Conservation (phyloP, 1,284 basidiomycete genomes). For the Trametes polyzona region DNA sequence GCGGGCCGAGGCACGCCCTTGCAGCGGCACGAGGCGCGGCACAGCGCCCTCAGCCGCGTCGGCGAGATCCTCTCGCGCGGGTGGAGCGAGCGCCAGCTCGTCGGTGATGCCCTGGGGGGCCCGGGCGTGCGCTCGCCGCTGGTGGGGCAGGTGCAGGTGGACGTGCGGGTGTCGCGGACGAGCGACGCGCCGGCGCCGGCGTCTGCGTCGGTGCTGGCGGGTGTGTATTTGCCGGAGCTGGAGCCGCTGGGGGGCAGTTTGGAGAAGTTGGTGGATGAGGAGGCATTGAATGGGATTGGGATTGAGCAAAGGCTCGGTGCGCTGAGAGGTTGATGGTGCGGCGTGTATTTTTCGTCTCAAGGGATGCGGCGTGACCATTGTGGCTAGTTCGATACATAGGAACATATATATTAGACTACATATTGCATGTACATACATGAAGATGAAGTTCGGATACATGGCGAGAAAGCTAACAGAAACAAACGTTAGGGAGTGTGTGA, state of each 20-base stretch:
- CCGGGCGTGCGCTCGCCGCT: conserved; percentile 15
- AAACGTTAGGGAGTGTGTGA: not conserved
- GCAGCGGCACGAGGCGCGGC: conserved; percentile 32
- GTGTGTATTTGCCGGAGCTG: not conserved
- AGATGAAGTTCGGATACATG: too few relatives aligned
- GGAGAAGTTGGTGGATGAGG: conserved; percentile 5
- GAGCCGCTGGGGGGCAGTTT: not conserved
- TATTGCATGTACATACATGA: too few relatives aligned
- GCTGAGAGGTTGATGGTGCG: not conserved
- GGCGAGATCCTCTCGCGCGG: conserved; percentile 39
- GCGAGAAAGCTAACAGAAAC: not conserved
- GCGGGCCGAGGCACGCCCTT: conserved; percentile 27
- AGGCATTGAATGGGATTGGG: conserved; percentile 15
- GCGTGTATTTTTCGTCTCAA: not conserved
- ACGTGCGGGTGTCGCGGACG: too few relatives aligned
- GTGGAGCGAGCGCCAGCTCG: conserved; percentile 33
- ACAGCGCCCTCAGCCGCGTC: conserved; percentile 36
- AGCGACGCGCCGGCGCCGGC: too few relatives aligned
- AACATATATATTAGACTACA: not conserved
- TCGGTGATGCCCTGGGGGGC: not conserved
- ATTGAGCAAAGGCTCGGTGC: conserved; percentile 25
- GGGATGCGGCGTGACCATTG: too few relatives aligned
- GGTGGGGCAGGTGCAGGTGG: too few relatives aligned
- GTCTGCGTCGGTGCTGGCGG: too few relatives aligned
- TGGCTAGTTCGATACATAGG: too few relatives aligned